Base-by-base conservation (phyloP, 2,329 filamentous ascomycete genomes). In the Myriosclerotinia duriaeana region DNA sequence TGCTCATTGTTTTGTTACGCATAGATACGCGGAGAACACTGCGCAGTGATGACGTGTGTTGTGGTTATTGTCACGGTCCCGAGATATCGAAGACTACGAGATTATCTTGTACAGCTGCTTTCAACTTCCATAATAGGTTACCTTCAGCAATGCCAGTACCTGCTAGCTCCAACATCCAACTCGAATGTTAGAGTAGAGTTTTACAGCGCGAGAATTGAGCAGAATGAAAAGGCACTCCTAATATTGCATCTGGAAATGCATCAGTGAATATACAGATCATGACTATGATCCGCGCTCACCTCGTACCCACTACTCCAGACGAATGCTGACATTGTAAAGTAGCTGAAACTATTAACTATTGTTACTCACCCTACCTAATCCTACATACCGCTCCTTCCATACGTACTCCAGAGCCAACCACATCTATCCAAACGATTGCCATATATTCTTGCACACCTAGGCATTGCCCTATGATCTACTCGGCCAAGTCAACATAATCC, bases 1-100 rank as follows among this genome's bases (percentile, higher is more conserved):
- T 42, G 2, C 5, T 2, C 14, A 42, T 0, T 0, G 9, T 36
- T 2, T 2, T 26, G 26, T 34, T 34, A 2, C 2, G 5, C 5
- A 5, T 26, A 34, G 30, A 34, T 26, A 3, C 26, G 22, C 48
- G 12, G n/a, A 11, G n/a, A 22, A 22, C 5, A 52, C 12, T 52
- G 6, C 11, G 4, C 22, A 6, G 6, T 52, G 48, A 15, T 52
- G 22, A 15, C 5, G n/a, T 52, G 22, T 26, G n/a, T 5, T 34
- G 30, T 6, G 6, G 4, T 34, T 34, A 5, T 15, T 26, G 4
- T 52, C 42, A 15, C 14, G 3, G 42, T 44, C 42, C 3, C 42
- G 5, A 44, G 15, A 15, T 44, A 2, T 3, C 15, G 2, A 14
- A 44, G 12, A 4, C 42, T 44, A 17, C 14, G 42, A 17, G 42